These are phyloP conservation scores for Xylaria arbuscula DNA, from an alignment of 2,329 filamentous ascomycete species.

Conservation along the genomic window DNA sequence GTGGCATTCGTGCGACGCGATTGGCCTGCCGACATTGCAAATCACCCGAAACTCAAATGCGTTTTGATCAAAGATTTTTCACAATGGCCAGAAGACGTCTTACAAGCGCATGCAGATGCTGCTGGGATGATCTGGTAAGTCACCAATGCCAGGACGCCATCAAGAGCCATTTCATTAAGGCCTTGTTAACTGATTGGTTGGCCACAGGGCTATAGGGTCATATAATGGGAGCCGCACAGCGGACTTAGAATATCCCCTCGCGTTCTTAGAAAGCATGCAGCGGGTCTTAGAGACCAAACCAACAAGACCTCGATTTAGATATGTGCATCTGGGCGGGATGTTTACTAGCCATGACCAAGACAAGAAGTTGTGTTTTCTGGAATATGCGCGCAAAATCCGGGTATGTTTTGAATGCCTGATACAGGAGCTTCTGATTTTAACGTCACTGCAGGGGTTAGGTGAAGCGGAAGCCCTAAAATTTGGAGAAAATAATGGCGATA, in stretches of 20 bases:
- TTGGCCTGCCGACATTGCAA: constrained; percentile 37
- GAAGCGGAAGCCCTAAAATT: constrained; percentile 43
- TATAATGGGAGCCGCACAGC: constrained; percentile 38
- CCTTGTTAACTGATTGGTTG: not conserved
- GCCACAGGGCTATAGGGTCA: constrained; percentile 42
- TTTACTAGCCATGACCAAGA: constrained; percentile 51
- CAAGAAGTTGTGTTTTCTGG: constrained; percentile 45
- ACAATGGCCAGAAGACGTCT: constrained; percentile 43
- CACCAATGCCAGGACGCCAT: not conserved
- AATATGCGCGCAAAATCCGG: constrained; percentile 45
- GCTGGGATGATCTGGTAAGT: constrained; percentile 48
- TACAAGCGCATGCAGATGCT: constrained; percentile 45
- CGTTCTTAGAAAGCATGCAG: constrained; percentile 41
- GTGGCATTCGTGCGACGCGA: constrained; percentile 50
- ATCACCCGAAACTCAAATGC: constrained; percentile 42
- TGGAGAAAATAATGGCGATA: constrained; percentile 32
- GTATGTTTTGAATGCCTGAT: constrained; percentile 28
- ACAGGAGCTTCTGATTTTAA: constrained; percentile 14
- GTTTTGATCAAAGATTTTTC: constrained; percentile 44
- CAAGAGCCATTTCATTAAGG: not conserved
- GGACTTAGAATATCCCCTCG: constrained; percentile 44
- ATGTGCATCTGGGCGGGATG: constrained; percentile 51
- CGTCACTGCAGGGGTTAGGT: constrained; percentile 36
- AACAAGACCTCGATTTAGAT: constrained; percentile 43
- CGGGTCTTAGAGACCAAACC: constrained; percentile 35